phyloP scores from a whole-genome alignment of 805 yeast genomes.

The Isabelozyma pseudorhagii region DNA sequence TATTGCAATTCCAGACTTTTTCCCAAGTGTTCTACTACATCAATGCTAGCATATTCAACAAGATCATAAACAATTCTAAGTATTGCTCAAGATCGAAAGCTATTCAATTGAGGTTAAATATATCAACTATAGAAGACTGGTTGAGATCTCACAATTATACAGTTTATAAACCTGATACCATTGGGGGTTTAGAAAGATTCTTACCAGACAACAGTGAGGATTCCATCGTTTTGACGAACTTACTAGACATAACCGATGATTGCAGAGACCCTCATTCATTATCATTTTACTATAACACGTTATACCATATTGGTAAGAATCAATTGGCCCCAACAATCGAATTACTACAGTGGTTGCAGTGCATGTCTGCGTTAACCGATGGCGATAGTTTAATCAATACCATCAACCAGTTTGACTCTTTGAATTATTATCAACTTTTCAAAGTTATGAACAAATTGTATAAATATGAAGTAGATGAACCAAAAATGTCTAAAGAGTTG shows the following conservation, averaged over 20 bases:
- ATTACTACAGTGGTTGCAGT: slow-evolving; percentile 86
- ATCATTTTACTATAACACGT: slow-evolving; percentile 59
- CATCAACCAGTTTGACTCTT: slow-evolving; percentile 46
- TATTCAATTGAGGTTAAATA: slow-evolving; percentile 81
- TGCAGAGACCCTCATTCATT: slow-evolving; percentile 45
- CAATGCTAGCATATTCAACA: slow-evolving; percentile 69
- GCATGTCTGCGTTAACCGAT: slow-evolving; percentile 66
- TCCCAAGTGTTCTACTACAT: slow-evolving; percentile 79
- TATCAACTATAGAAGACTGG: slow-evolving; percentile 93
- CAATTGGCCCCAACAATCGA: slow-evolving; percentile 75
- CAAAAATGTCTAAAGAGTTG: slow-evolving; percentile 48
- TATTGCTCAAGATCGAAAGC: slow-evolving; percentile 80
- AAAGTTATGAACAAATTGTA: slow-evolving; percentile 67
- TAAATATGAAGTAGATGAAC: slow-evolving; percentile 80
- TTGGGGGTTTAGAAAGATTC: slow-evolving; percentile 26
- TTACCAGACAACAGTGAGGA: slow-evolving; percentile 6
- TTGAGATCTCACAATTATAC: slow-evolving; percentile 63
- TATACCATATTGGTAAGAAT: slow-evolving; percentile 60
- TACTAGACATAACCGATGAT: slow-evolving; percentile 18
- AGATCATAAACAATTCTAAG: slow-evolving; percentile 62
- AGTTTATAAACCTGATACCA: slow-evolving; percentile 28
- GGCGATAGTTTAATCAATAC: slow-evolving; percentile 61
- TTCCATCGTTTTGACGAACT: slow-evolving; percentile 14
- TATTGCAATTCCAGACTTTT: slow-evolving; percentile 73
- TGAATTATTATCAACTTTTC: slow-evolving; percentile 69